These are phyloP conservation scores for Aureobasidium melanogenum DNA, from an alignment of 2,329 filamentous ascomycete species.

Conservation along the genomic window DNA sequence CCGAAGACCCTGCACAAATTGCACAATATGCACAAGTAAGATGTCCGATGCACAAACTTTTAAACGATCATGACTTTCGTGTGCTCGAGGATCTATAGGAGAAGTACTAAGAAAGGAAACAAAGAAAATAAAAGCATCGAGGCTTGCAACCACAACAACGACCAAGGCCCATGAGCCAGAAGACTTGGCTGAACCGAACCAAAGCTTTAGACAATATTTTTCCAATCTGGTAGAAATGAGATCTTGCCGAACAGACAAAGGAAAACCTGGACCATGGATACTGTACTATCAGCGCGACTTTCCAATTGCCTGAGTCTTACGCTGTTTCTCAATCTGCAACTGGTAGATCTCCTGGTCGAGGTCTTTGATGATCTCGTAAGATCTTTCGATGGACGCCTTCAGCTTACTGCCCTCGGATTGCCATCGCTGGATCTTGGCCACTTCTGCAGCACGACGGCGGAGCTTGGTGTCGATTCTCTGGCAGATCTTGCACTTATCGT, in stretches of 20 bases:
- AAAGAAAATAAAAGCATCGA: background rate
- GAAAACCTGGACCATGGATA: background rate
- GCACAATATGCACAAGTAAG: background rate
- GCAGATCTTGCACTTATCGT: constrained; percentile 70
- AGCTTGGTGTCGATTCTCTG: constrained; percentile 81
- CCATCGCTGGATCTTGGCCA: constrained; percentile 69
- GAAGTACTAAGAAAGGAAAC: background rate
- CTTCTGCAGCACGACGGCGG: constrained; percentile 65
- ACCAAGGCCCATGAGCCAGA: background rate
- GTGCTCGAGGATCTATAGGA: background rate
- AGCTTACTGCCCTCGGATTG: constrained; percentile 56
- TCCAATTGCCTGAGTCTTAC: constrained; percentile 17
- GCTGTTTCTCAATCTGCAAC: constrained; percentile 34
- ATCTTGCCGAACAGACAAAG: background rate
- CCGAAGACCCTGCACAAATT: background rate
- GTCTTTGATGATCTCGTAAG: constrained; percentile 62
- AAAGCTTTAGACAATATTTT: background rate
- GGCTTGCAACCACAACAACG: background rate
- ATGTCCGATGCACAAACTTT: background rate
- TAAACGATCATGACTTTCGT: background rate
- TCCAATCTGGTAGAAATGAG: background rate
- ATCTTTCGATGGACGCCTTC: constrained; percentile 55
- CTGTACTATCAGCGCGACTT: constrained; percentile 15
- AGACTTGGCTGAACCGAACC: background rate
- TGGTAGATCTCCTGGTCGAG: constrained; percentile 61